Base-by-base conservation (phyloP, 2,329 filamentous ascomycete genomes). In the Aspergillus ustus region DNA sequence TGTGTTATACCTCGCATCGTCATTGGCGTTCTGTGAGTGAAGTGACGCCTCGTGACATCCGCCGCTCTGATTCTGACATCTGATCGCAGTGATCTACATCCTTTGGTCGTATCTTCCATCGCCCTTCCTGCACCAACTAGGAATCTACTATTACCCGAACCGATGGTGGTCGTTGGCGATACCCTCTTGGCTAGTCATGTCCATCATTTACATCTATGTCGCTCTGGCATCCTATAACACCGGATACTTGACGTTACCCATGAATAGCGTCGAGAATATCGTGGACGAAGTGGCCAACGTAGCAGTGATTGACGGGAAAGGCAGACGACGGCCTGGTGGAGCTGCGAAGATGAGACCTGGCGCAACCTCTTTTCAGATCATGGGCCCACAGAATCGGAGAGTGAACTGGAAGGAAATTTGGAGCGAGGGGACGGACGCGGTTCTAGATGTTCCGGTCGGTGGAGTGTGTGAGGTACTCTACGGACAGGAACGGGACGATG, bases 121-220 rank as follows among this genome's bases (percentile, higher is more conserved):
- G 25, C 93, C 93, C 0, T 93, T 98, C 75, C 84, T 99, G 48
- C 93, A 97, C 75, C 92, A 92, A 62, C 85, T 99, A 60, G 94
- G 95, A 20, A 96, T 99, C 61, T 89, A 93, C 80, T 98, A 98
- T 83, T 99, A 97, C 72, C 95, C 95, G 1, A 93, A 97, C 76
- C 88, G 95, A 52, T 99, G 95, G 95, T 99, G 95, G 95, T 92
- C 91, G 52, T 85, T 99, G 20, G 95, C 95, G 1, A 88, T 97
- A 15, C 95, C 95, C 0, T 89, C 91, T 6, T 98, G 93, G 82
- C 82, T 97, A 34, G 93, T 97, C 59, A 93, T 95, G 85, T 80
- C 89, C 50, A 83, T 98, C 37, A 85, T 95, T 28, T 99, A 96
- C 80, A 96, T 97, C 66, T 99, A 97, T 78, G 88, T 97, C 9